Evolutionary conservation across 2,329 filamentous ascomycete genomes (phyloP).

Genomic region (Thielaviopsis musarum): DNA sequence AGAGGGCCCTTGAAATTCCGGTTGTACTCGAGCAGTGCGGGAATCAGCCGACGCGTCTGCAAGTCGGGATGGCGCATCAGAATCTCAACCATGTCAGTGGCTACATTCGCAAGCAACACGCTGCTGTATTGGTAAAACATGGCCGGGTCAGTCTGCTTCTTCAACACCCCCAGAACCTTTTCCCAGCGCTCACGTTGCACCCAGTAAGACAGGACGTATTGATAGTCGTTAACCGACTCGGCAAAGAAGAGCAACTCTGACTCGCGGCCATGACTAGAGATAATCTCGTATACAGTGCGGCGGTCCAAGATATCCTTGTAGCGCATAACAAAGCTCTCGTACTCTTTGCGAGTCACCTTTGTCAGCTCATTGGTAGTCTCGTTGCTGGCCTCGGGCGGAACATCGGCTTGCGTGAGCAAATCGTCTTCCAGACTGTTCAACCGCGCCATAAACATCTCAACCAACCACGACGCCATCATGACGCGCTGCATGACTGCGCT

Average conservation of each 20-base stretch:
- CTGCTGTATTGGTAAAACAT: slow-evolving; percentile 95
- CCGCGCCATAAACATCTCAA: slow-evolving; percentile 95
- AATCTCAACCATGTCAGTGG: slow-evolving; percentile 81
- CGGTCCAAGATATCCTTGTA: slow-evolving; percentile 78
- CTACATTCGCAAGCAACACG: slow-evolving; percentile 82
- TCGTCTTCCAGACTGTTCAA: slow-evolving; percentile 88
- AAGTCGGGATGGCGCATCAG: slow-evolving; percentile 81
- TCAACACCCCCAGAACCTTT: slow-evolving; percentile 73
- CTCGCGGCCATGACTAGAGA: slow-evolving; percentile 87
- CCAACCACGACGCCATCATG: slow-evolving; percentile 89
- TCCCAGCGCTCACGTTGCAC: slow-evolving; percentile 85
- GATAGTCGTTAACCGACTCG: slow-evolving; percentile 74
- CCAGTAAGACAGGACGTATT: slow-evolving; percentile 94
- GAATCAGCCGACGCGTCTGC: slow-evolving; percentile 75
- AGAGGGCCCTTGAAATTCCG: slow-evolving; percentile 53
- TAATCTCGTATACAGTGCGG: slow-evolving; percentile 88
- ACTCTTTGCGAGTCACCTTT: slow-evolving; percentile 55
- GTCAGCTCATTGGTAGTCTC: slow-evolving; percentile 55
- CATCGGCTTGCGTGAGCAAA: slow-evolving; percentile 75
- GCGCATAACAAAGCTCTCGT: slow-evolving; percentile 70
- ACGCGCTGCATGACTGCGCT: slow-evolving; percentile 76
- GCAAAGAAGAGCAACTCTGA: slow-evolving; percentile 86
- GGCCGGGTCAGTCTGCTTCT: slow-evolving; percentile 80
- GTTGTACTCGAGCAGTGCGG: slow-evolving; percentile 87
- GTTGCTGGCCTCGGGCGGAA: slow-evolving; percentile 43